These are phyloP conservation scores for Prunus davidiana DNA, from an alignment of 306 rosid genomes.

Conservation along the genomic window DNA sequence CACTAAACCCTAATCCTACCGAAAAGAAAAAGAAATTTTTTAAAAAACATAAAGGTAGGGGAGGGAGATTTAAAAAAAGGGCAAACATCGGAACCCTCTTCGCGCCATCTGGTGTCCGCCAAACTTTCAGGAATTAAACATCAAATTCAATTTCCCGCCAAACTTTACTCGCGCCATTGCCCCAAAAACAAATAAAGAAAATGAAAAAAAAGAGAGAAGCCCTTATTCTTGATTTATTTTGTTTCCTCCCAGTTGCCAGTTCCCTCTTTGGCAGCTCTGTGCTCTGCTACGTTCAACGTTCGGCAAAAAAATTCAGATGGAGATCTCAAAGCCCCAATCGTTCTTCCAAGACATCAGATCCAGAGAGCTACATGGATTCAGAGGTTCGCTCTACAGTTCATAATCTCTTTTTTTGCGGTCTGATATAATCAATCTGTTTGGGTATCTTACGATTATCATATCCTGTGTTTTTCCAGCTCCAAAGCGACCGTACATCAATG, in stretches of 20 bases:
- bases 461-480: conserved; percentile 39
- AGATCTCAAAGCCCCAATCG: conserved; percentile 28
- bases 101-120: conserved; percentile 2
- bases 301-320: conserved; percentile 29
- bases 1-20: too few relatives aligned
- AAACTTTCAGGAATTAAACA: background rate
- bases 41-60: too few relatives aligned
- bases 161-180: conserved; percentile 27
- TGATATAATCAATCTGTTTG: background rate
- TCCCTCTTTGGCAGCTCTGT: background rate
- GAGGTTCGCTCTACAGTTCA: conserved; percentile 32
- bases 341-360: conserved; percentile 43
- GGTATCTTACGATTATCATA: background rate
- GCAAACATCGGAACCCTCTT: background rate
- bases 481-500: conserved; percentile 50
- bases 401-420: too few relatives aligned
- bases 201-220: background rate
- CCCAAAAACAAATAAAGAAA: background rate
- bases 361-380: conserved; percentile 63
- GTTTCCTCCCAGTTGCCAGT: background rate
- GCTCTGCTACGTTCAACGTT: background rate
- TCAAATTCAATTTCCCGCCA: conserved; percentile 51
- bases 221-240: background rate
- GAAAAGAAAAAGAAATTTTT: too few relatives aligned
- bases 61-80: background rate